phyloP scores from a whole-genome alignment of 148 eudicot species.

The Camellia granthamiana region DNA sequence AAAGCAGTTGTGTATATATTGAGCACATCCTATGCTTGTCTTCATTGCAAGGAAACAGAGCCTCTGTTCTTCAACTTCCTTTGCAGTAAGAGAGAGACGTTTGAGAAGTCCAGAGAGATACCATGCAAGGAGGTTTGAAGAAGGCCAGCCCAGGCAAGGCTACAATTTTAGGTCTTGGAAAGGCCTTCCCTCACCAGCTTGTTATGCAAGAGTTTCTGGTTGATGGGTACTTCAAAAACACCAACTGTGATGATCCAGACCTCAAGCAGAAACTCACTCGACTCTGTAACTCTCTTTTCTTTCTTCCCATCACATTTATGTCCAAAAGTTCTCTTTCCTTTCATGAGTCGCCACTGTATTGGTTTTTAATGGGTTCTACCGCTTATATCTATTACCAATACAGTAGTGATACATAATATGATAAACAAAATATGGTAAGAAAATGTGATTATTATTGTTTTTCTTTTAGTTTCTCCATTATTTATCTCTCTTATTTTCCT shows the following conservation, averaged over 20 bases:
- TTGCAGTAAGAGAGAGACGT: neutral
- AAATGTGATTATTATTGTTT: no score
- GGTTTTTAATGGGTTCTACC: no score
- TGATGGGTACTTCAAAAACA: slow-evolving; percentile 90
- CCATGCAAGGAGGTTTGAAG: slow-evolving; percentile 27
- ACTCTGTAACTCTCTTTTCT: slow-evolving; percentile 52
- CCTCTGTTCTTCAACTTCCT: neutral
- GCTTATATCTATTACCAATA: no score
- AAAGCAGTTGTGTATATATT: slow-evolving; percentile 12
- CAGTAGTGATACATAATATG: no score
- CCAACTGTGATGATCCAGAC: slow-evolving; percentile 84
- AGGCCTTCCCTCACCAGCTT: slow-evolving; percentile 96
- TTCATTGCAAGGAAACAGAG: slow-evolving; percentile 4
- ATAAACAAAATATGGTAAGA: no score
- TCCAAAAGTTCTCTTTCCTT: no score
- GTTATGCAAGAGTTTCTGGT: slow-evolving; percentile 94
- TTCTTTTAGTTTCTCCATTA: no score
- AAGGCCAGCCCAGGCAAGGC: slow-evolving; percentile 65
- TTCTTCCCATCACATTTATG: neutral
- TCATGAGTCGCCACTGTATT: no score
- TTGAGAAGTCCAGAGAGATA: slow-evolving; percentile 28
- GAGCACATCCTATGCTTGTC: neutral
- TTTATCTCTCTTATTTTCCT: no score
- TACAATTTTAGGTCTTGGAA: slow-evolving; percentile 76
- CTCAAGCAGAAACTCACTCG: slow-evolving; percentile 86